These are phyloP conservation scores for Solanum medicagineum DNA, from an alignment of 257 asterid genomes.

Conservation along the genomic window DNA sequence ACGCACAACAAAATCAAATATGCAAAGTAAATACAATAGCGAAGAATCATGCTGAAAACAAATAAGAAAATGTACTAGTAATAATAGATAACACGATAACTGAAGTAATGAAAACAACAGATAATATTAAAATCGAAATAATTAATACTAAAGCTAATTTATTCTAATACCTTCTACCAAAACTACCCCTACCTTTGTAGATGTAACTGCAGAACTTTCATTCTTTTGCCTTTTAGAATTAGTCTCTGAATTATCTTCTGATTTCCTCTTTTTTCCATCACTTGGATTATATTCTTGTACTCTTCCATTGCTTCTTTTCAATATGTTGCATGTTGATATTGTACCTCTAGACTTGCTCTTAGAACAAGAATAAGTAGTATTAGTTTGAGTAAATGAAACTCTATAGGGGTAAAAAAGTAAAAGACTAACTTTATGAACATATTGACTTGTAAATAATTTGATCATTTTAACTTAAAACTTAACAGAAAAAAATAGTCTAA, in stretches of 20 bases:
- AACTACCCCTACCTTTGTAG: conserved; percentile 1
- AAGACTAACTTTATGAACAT: neutral
- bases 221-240: conserved; percentile 9
- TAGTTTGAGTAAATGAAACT: neutral
- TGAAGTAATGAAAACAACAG: neutral
- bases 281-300: neutral
- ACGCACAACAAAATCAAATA: neutral
- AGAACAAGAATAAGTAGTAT: neutral
- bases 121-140: neutral
- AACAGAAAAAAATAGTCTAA: neutral
- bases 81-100: neutral
- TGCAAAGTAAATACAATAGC: neutral
- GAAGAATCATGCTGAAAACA: neutral
- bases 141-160: neutral
- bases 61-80: neutral
- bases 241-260: conserved; percentile 3
- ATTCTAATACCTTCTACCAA: neutral
- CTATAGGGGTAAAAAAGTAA: neutral
- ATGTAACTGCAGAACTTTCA: neutral
- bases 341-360: conserved; percentile 7
- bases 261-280: conserved; percentile 11
- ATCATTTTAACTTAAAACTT: neutral
- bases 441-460: neutral
- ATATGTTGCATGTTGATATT: neutral
- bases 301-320: conserved; percentile 7